Base-by-base conservation (phyloP, 2,329 filamentous ascomycete species). In the Colletotrichum lentis region DNA sequence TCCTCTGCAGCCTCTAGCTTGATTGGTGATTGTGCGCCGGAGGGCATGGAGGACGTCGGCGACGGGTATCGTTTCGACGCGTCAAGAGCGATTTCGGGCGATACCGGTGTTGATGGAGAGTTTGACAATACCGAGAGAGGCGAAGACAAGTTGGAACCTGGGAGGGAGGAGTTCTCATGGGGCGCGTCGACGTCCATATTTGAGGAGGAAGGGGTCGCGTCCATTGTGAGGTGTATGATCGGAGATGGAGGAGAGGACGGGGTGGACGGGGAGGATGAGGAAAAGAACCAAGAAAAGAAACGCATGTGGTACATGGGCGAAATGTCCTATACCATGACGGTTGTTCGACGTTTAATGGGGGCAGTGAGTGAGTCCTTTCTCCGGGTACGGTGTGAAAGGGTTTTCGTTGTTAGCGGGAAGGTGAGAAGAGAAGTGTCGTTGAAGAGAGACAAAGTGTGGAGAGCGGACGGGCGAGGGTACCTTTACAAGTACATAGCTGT, bases 61-160 rank as follows among this genome's bases (percentile, higher is more conserved):
- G 86, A 86, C 1, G 84, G 85, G 73, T 87, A 85, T 46, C 85
- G 81, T 54, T 77, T 78, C 12, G 80, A 76, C 10, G 78, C 74
- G 65, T 83, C 81, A 46, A 75, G 70, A 22, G 75, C 57, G 39
- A 73, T 46, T 49, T 62, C 75, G 50, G 83, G 81, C n/a, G 83
- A 82, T 35, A 80, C 78, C 22, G 84, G 84, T 44, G 82, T 74
- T 12, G 84, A 85, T 1, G 86, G 86, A 24, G 86, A 86, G 55
- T 81, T 80, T 24, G 84, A 85, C 56, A 88, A 79, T 37, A 81
- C 76, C 2, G 86, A 87, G 49, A 88, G 81, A 41, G 86, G 85
- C 41, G 86, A 88, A 2, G 84, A 86, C 31, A 81, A 81, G 14
- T 80, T 76, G 47, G 82, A 78, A 60, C 77, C 75, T 44, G 77